Evolutionary conservation across 1,139 yeast species (phyloP).

Genomic region (Suhomyces kunorum): DNA sequence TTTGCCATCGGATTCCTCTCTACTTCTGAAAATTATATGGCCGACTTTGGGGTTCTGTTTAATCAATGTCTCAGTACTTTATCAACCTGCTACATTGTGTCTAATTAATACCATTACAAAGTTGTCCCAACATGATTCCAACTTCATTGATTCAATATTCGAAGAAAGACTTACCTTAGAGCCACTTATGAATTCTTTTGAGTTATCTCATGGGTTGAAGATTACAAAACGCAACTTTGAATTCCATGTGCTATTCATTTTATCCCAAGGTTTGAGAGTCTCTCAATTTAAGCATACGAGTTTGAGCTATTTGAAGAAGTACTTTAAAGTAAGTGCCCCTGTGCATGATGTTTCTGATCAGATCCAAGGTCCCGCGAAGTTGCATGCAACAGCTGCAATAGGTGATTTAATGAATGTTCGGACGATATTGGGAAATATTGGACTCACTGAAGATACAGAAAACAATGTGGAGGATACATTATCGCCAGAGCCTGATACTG

Average conservation of each 20-base stretch:
- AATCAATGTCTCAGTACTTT: constrained; percentile 38
- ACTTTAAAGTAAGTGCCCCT: constrained; percentile 39
- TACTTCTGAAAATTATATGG: constrained; percentile 69
- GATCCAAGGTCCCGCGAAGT: neutral
- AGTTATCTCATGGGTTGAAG: constrained; percentile 42
- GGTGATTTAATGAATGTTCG: constrained; percentile 10
- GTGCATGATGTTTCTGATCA: neutral
- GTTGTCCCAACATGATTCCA: constrained; percentile 24
- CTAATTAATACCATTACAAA: constrained; percentile 32
- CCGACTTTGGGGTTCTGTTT: constrained; percentile 45
- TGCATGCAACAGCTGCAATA: constrained; percentile 1
- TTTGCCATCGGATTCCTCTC: constrained; percentile 52
- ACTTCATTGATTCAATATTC: constrained; percentile 36
- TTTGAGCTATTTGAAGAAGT: constrained; percentile 48
- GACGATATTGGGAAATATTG: constrained; percentile 1
- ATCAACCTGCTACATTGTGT: constrained; percentile 57
- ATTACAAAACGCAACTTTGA: constrained; percentile 55
- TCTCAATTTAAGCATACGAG: constrained; percentile 64
- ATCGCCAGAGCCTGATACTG: neutral
- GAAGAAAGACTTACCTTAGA: constrained; percentile 42
- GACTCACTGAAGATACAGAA: neutral
- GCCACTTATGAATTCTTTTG: constrained; percentile 47
- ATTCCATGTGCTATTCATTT: constrained; percentile 50
- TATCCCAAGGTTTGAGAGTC: constrained; percentile 63
- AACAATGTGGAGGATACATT: neutral